Conservation (phyloP, 78 protist genomes). For the Cavenderia fasciculata region DNA sequence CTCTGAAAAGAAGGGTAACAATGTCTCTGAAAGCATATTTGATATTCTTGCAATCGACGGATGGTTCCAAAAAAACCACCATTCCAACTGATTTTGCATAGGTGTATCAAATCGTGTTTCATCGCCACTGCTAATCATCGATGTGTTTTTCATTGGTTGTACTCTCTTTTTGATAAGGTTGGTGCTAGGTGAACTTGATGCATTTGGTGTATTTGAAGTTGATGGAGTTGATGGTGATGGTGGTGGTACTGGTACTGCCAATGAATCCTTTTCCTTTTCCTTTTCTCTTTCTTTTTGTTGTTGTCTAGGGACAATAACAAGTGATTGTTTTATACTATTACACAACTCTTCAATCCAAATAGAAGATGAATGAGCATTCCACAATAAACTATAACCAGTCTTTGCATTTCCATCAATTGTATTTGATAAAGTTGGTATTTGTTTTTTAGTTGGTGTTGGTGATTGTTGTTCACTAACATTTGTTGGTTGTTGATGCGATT, state of each 20-base stretch:
- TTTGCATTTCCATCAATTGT: neutral
- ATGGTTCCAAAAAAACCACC: slow-evolving; percentile 76
- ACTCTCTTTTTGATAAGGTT: slow-evolving; percentile 1
- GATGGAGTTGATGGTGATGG: neutral
- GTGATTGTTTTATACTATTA: neutral
- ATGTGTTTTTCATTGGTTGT: slow-evolving; percentile 24
- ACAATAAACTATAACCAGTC: neutral
- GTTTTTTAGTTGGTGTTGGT: neutral
- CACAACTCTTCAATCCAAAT: too few species aligned
- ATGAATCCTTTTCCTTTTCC: neutral
- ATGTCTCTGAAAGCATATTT: slow-evolving; percentile 32
- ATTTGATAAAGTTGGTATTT: neutral
- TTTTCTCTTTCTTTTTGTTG: neutral
- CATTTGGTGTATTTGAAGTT: neutral
- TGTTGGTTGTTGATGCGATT: neutral
- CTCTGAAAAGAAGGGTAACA: slow-evolving; percentile 65
- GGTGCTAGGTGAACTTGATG: neutral
- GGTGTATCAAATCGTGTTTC: neutral
- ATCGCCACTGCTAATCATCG: neutral
- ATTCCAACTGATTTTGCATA: slow-evolving; percentile 43
- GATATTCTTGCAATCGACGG: slow-evolving; percentile 52
- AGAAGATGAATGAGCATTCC: too few species aligned
- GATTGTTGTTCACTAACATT: neutral
- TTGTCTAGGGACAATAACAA: neutral
- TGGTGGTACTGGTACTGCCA: neutral